A percentile compares a stretch with the other conserved stretches of the same genome.
Evolutionary conservation across 108 stramenopile genomes (phyloP).

Genomic region (Fragilaria crotonensis): DNA sequence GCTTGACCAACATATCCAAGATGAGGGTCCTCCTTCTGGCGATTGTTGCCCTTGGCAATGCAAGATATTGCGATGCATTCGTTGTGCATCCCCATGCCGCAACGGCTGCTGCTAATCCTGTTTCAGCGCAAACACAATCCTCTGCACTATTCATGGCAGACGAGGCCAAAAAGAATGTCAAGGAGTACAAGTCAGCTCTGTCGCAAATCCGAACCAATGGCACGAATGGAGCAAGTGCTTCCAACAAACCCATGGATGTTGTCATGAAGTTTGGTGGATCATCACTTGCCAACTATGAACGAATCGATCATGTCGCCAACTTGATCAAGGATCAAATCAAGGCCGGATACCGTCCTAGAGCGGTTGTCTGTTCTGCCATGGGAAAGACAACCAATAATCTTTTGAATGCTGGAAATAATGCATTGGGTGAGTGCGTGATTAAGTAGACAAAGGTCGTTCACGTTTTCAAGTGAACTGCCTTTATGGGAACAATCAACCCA

Average conservation of each 20-base stretch:
- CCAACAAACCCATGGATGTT: constrained; percentile 35
- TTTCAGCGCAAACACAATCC: too few species aligned
- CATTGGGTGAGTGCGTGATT: constrained; percentile 53
- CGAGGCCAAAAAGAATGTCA: background rate
- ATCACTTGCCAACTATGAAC: constrained; percentile 78
- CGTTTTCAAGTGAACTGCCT: background rate
- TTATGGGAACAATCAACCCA: background rate
- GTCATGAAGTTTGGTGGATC: constrained; percentile 96
- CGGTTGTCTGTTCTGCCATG: constrained; percentile 95
- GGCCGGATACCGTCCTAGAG: constrained; percentile 44
- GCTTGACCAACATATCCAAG: too few species aligned
- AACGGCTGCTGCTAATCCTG: too few species aligned
- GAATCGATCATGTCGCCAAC: constrained; percentile 84
- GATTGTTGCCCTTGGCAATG: too few species aligned
- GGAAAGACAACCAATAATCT: constrained; percentile 95
- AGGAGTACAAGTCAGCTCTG: background rate
- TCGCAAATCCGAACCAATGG: background rate
- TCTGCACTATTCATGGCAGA: background rate
- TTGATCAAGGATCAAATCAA: constrained; percentile 84
- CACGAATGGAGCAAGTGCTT: background rate
- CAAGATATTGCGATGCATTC: too few species aligned
- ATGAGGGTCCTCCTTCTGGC: too few species aligned
- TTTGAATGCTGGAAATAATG: constrained; percentile 86
- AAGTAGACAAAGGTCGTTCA: constrained; percentile 1
- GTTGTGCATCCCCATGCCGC: too few species aligned